phyloP scores from a whole-genome alignment of 768 basidiomycete species.

The Lactarius tabidus region DNA sequence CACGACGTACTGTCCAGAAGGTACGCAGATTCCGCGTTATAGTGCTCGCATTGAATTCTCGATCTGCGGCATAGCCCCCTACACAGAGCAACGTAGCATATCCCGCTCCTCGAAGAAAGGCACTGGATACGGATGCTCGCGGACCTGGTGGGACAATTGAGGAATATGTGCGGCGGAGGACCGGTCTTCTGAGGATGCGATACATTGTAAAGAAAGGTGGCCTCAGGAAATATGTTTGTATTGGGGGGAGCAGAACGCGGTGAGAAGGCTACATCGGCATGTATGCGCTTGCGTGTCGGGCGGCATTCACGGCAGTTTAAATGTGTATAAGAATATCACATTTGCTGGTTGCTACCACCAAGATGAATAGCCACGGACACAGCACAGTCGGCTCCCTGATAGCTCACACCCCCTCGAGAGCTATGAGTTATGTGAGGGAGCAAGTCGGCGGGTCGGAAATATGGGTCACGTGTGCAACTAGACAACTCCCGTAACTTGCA shows the following conservation, averaged over 20 bases:
- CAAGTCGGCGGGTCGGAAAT: no score
- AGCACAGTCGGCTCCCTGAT: neutral
- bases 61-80: constrained; percentile 38
- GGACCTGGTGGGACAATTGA: neutral
- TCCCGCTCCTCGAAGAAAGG: constrained; percentile 26
- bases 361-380: neutral
- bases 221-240: neutral
- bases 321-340: neutral
- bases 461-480: neutral
- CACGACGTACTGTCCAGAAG: constrained; percentile 43
- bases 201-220: neutral
- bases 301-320: neutral
- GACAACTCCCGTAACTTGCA: no score
- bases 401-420: no score
- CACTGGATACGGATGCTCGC: neutral
- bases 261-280: neutral
- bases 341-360: no score
- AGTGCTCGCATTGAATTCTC: constrained; percentile 47
- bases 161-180: neutral
- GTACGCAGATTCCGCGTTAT: constrained; percentile 46
- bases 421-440: no score
- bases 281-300: neutral
- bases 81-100: constrained; percentile 32
- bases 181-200: neutral
- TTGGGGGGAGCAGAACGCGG: neutral